phyloP scores from a whole-genome alignment of 768 basidiomycete species.

The Russula sp. region DNA sequence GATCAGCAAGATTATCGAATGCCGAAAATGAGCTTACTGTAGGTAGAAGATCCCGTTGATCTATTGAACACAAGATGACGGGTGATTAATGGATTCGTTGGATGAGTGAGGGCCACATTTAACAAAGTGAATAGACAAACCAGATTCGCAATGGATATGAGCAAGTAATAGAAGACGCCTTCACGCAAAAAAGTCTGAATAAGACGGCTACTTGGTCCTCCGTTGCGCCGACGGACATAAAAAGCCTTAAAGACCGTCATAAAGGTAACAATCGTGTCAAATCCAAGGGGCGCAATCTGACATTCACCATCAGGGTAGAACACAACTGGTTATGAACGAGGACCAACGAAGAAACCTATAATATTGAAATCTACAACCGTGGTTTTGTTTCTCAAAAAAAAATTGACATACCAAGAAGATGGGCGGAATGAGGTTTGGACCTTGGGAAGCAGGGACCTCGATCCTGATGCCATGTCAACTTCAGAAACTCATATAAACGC shows the following conservation, averaged over 20 bases:
- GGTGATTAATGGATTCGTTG: constrained; percentile 9
- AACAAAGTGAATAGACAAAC: constrained; percentile 26
- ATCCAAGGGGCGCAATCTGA: constrained; percentile 73
- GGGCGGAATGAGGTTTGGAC: constrained; percentile 78
- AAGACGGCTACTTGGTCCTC: constrained; percentile 67
- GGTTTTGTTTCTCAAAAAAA: neutral
- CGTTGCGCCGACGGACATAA: constrained; percentile 64
- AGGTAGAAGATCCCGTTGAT: constrained; percentile 82
- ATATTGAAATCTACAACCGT: constrained; percentile 18
- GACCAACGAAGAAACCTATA: constrained; percentile 34
- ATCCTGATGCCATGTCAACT: constrained; percentile 27
- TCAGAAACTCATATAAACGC: neutral
- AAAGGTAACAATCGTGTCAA: constrained; percentile 71
- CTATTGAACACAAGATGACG: constrained; percentile 23
- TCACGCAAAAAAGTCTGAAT: constrained; percentile 82
- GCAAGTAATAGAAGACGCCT: constrained; percentile 78
- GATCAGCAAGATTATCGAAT: constrained; percentile 17
- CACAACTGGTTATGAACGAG: neutral
- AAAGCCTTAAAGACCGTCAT: constrained; percentile 80
- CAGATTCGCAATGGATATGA: constrained; percentile 83
- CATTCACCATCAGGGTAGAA: constrained; percentile 10
- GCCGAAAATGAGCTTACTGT: constrained; percentile 43
- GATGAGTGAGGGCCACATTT: neutral
- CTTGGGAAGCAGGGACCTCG: constrained; percentile 71
- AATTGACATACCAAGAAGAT: constrained; percentile 55